A percentile compares a stretch with the other conserved stretches of the same genome.
phyloP scores from a whole-genome alignment of 805 yeast species.

The Zygosaccharomyces gambellarensis region DNA sequence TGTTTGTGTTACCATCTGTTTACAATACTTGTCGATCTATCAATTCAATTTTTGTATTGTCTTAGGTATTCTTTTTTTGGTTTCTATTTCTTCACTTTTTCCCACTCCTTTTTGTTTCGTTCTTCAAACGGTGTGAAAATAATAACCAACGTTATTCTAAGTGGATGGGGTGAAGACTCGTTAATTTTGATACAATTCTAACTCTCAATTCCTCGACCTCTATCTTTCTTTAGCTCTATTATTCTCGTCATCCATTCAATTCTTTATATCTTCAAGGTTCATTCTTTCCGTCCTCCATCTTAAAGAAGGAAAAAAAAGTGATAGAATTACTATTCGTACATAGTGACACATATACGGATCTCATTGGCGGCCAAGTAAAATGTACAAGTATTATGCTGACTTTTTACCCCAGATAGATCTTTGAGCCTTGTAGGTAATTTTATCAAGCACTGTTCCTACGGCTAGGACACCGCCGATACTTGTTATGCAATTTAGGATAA shows the following conservation, averaged over 20 bases:
- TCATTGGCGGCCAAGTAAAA: background rate
- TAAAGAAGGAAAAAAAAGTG: background rate
- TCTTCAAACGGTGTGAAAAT: background rate
- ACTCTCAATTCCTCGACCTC: background rate
- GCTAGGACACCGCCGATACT: conserved; percentile 92
- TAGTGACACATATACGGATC: conserved; percentile 9
- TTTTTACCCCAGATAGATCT: conserved; percentile 47
- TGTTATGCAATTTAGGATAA: conserved; percentile 75
- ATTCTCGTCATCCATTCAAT: background rate
- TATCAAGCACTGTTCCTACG: conserved; percentile 83
- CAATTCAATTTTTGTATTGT: background rate
- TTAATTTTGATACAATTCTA: background rate
- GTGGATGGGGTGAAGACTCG: background rate
- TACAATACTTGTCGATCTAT: background rate
- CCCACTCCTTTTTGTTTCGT: background rate
- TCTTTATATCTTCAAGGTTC: background rate
- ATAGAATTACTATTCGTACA: conserved; percentile 3
- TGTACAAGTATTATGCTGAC: conserved; percentile 11
- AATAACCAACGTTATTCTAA: background rate
- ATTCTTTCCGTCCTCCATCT: background rate
- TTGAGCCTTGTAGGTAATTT: conserved; percentile 86
- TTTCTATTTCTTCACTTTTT: background rate
- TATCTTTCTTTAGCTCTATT: background rate
- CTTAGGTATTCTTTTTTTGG: background rate
- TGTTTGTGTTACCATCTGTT: conserved; percentile 11